Percentiles rank a stretch among this genome's conserved stretches.
Conservation (phyloP, 306 rosid genomes). For the Elaeagnus macrophylla region DNA sequence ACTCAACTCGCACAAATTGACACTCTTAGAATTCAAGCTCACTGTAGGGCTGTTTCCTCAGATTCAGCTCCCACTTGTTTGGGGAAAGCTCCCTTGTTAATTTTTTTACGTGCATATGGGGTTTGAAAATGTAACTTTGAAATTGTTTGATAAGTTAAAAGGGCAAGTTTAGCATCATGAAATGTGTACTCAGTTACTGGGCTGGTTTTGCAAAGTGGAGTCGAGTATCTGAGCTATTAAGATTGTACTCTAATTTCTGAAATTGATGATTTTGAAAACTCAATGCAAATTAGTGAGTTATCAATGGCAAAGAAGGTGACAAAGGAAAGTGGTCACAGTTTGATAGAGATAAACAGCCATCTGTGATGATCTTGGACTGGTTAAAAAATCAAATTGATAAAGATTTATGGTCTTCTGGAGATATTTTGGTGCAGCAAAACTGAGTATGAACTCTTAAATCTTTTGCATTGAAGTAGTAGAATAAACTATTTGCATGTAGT, state of each 20-base stretch:
- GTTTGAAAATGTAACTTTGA: constrained; percentile 27
- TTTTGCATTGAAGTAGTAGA: too few relatives aligned
- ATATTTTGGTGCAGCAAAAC: too few relatives aligned
- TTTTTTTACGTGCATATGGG: constrained; percentile 46
- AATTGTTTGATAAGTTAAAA: constrained; percentile 64
- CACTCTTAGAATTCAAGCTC: too few relatives aligned
- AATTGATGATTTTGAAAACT: constrained; percentile 48
- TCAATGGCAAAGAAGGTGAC: constrained; percentile 53
- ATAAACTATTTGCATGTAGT: constrained; percentile 32
- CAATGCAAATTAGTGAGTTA: constrained; percentile 48
- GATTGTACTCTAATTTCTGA: constrained; percentile 38
- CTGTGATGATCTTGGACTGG: neutral
- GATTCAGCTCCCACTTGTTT: constrained; percentile 40
- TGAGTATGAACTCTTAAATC: too few relatives aligned
- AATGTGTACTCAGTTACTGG: constrained; percentile 51
- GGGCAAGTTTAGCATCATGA: constrained; percentile 48
- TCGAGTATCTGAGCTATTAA: constrained; percentile 23
- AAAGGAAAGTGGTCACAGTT: constrained; percentile 69
- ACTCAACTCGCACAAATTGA: too few relatives aligned
- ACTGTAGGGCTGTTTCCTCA: constrained; percentile 58
- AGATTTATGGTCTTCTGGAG: too few relatives aligned
- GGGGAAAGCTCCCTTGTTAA: constrained; percentile 50
- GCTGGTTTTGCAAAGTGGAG: constrained; percentile 52
- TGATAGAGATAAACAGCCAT: constrained; percentile 45
- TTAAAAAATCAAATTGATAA: too few relatives aligned